Evolutionary conservation across 257 asterid species (phyloP).

Genomic region (Henckelia pumila): DNA sequence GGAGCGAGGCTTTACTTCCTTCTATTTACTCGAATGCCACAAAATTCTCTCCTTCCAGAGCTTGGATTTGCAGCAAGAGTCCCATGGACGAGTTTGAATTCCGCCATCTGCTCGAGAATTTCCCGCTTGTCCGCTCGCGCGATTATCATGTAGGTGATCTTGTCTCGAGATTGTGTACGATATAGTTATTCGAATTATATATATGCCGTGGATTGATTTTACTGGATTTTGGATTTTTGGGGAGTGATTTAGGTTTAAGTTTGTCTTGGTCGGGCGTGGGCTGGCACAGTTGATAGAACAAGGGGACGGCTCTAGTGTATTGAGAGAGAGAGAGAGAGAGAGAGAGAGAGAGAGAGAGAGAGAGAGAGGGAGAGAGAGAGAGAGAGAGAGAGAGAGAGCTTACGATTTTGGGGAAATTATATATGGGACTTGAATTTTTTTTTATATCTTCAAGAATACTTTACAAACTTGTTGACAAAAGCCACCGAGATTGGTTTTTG

Average conservation of each 20-base stretch:
- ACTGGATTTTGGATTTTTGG: background rate
- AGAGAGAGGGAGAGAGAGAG: background rate
- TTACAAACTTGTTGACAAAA: too few relatives aligned
- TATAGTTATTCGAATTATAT: background rate
- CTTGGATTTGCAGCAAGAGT: background rate
- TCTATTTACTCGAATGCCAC: too few relatives aligned
- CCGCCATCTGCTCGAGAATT: conserved; percentile 18
- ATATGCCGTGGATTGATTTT: background rate
- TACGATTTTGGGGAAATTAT: background rate
- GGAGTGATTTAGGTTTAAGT: background rate
- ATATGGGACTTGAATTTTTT: background rate
- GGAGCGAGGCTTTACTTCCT: too few relatives aligned
- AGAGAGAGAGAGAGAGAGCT: background rate
- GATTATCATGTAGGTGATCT: conserved; percentile 25
- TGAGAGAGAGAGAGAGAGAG: background rate
- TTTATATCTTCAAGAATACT: too few relatives aligned
- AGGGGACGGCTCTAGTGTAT: background rate
- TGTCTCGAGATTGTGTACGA: too few relatives aligned
- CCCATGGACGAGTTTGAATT: conserved; percentile 27
- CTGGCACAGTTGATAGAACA: background rate
- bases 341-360: background rate
- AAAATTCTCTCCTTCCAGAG: too few relatives aligned
- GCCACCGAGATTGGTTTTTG: background rate
- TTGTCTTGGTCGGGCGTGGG: background rate
- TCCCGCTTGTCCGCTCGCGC: conserved; percentile 28